Evolutionary conservation across 2,329 filamentous ascomycete species (phyloP).

Genomic region (Microsporum ferrugineum): DNA sequence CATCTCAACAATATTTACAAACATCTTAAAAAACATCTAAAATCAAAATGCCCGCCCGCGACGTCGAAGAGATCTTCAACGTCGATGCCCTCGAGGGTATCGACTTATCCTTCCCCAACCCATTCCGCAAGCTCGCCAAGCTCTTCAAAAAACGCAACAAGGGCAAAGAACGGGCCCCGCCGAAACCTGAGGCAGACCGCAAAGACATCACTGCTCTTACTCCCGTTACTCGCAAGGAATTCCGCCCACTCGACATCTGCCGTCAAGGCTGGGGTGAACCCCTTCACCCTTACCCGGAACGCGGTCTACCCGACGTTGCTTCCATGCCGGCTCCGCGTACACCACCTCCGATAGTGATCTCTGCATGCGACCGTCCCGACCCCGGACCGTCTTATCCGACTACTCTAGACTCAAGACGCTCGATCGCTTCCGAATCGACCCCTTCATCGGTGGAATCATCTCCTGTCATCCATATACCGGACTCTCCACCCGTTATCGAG

Average conservation of each 20-base stretch:
- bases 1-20: background rate
- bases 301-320: background rate
- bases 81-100: background rate
- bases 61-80: background rate
- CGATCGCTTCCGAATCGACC: background rate
- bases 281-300: no score
- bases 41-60: background rate
- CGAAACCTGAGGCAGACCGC: background rate
- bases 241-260: no score
- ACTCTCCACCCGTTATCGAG: background rate
- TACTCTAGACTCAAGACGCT: background rate
- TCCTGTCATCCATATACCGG: background rate
- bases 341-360: background rate
- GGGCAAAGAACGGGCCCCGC: background rate
- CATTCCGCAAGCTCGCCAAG: background rate
- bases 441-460: background rate
- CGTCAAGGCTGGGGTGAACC: no score
- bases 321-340: background rate
- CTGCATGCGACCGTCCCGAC: background rate
- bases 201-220: background rate
- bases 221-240: background rate
- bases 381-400: background rate
- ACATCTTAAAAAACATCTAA: background rate
- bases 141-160: background rate
- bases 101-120: background rate